A percentile compares a stretch with the other conserved stretches of the same genome.
phyloP scores from a whole-genome alignment of 768 basidiomycete genomes.

The Ramaria sp. region DNA sequence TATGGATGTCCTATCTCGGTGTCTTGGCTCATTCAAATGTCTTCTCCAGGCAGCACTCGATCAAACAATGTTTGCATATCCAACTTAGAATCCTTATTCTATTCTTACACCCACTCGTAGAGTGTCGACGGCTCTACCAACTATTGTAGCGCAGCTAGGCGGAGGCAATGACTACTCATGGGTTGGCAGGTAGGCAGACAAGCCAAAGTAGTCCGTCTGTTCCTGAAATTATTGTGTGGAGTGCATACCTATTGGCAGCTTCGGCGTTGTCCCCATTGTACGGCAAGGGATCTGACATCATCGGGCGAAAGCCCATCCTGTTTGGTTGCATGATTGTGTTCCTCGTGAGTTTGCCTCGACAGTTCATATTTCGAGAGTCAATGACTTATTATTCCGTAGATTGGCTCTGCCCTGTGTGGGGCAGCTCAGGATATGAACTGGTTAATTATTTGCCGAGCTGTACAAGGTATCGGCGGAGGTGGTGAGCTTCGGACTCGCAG shows the following conservation, averaged over 20 bases:
- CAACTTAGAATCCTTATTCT: neutral
- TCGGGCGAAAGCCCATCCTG: slow-evolving; percentile 61
- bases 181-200: slow-evolving; percentile 46
- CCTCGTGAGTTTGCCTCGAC: slow-evolving; percentile 33
- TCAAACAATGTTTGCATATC: slow-evolving; percentile 16
- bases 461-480: slow-evolving; percentile 79
- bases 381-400: slow-evolving; percentile 22
- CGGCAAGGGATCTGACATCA: slow-evolving; percentile 62
- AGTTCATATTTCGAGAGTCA: neutral
- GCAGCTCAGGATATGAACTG: slow-evolving; percentile 70
- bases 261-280: slow-evolving; percentile 61
- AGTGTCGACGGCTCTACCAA: slow-evolving; percentile 67
- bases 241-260: slow-evolving; percentile 65
- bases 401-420: slow-evolving; percentile 74
- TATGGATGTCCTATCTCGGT: slow-evolving; percentile 12
- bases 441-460: slow-evolving; percentile 65
- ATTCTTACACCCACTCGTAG: slow-evolving; percentile 19
- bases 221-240: slow-evolving; percentile 16
- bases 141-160: slow-evolving; percentile 54
- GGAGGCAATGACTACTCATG: slow-evolving; percentile 58
- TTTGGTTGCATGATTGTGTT: slow-evolving; percentile 57
- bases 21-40: slow-evolving; percentile 47
- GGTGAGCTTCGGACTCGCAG: slow-evolving; percentile 22
- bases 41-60: slow-evolving; percentile 33
- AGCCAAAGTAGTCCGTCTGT: neutral